Evolutionary conservation across 306 rosid genomes (phyloP).

Genomic region (Canavalia ensiformis): DNA sequence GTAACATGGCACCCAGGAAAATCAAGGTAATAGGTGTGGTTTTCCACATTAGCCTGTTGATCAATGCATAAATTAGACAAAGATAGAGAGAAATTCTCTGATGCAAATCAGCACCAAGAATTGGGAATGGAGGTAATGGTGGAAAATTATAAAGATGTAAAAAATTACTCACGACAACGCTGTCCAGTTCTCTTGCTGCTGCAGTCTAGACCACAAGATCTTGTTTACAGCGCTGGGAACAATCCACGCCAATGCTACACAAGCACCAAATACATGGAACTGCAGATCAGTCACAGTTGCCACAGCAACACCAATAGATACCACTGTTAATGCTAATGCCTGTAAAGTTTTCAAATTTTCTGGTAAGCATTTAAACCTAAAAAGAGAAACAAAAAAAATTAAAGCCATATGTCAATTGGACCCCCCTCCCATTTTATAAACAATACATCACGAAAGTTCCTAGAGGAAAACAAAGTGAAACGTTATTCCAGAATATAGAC

Average conservation of each 20-base stretch:
- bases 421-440: no score
- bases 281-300: conserved; percentile 91
- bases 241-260: conserved; percentile 88
- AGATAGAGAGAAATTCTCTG: conserved; percentile 14
- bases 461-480: conserved; percentile 10
- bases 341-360: conserved; percentile 50
- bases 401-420: not conserved
- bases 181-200: conserved; percentile 91
- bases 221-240: conserved; percentile 87
- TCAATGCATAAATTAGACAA: conserved; percentile 40
- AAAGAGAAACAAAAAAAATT: conserved; percentile 1
- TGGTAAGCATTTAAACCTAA: conserved; percentile 20
- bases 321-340: conserved; percentile 75
- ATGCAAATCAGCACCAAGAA: conserved; percentile 13
- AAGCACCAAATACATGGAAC: conserved; percentile 83
- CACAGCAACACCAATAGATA: conserved; percentile 81
- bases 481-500: conserved; percentile 4
- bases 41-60: conserved; percentile 88
- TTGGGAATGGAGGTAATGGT: not conserved
- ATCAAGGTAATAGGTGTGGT: conserved; percentile 81
- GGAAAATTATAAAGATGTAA: not conserved
- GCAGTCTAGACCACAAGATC: conserved; percentile 92
- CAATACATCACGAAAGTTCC: not conserved
- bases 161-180: conserved; percentile 76
- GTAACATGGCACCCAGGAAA: conserved; percentile 72